phyloP scores from a whole-genome alignment of 2,329 filamentous ascomycete genomes.

The Fusarium papillatum region DNA sequence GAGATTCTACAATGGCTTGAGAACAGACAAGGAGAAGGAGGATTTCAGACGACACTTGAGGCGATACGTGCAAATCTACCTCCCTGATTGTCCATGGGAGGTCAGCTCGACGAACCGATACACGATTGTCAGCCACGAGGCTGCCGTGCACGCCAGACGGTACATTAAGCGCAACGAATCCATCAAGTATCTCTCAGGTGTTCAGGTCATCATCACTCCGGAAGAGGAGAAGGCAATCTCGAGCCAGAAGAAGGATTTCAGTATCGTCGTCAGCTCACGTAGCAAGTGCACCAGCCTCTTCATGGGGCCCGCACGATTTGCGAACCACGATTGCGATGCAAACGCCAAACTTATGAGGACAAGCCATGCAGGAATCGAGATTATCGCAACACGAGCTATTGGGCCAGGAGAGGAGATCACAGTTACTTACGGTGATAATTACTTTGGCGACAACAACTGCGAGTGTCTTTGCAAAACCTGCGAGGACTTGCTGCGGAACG shows the following conservation, averaged over 20 bases:
- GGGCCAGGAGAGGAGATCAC: slow-evolving; percentile 94
- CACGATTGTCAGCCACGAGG: slow-evolving; percentile 91
- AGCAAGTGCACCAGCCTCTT: slow-evolving; percentile 94
- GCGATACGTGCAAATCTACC: slow-evolving; percentile 93
- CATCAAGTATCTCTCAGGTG: slow-evolving; percentile 92
- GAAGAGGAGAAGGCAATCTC: slow-evolving; percentile 91
- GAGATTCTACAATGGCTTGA: slow-evolving; percentile 77
- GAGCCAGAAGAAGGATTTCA: slow-evolving; percentile 91
- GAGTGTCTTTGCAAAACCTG: slow-evolving; percentile 95
- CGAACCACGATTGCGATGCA: slow-evolving; percentile 96
- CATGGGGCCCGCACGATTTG: slow-evolving; percentile 94
- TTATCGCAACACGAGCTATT: slow-evolving; percentile 87
- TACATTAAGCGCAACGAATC: slow-evolving; percentile 85
- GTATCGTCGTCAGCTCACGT: slow-evolving; percentile 93
- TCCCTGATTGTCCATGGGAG: slow-evolving; percentile 95
- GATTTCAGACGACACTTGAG: slow-evolving; percentile 89
- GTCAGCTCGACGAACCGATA: slow-evolving; percentile 94
- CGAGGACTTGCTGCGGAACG: slow-evolving; percentile 81
- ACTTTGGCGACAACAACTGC: slow-evolving; percentile 95
- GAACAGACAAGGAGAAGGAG: slow-evolving; percentile 83
- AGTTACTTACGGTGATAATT: slow-evolving; percentile 94
- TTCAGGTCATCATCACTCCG: slow-evolving; percentile 91
- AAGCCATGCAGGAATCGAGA: slow-evolving; percentile 89
- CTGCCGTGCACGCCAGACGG: slow-evolving; percentile 85
- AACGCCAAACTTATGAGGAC: slow-evolving; percentile 91